Percentiles rank a stretch among this genome's conserved stretches.
These are phyloP conservation scores for Linnemannia zychae DNA, from an alignment of 192 early-diverging fungal species.

Conservation along the genomic window DNA sequence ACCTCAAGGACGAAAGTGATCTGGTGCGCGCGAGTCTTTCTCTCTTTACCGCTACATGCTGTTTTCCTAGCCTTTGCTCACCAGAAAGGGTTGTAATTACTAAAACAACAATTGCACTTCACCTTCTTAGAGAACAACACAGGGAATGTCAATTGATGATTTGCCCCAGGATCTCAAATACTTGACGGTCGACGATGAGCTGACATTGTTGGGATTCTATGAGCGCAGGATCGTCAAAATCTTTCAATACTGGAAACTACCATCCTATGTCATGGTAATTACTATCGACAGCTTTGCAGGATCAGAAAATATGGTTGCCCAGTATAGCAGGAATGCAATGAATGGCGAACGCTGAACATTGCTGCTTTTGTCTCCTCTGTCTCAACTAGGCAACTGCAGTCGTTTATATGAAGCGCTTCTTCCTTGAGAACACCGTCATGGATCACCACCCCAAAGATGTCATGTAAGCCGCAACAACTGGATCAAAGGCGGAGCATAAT, in stretches of 20 bases:
- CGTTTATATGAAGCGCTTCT: conserved; percentile 87
- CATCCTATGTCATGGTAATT: conserved; percentile 60
- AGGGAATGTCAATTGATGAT: conserved; percentile 25
- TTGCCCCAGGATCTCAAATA: conserved; percentile 55
- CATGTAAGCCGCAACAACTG: conserved; percentile 57
- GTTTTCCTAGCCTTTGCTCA: background rate
- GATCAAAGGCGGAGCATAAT: background rate
- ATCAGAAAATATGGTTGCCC: background rate
- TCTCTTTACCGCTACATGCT: background rate
- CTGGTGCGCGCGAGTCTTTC: conserved; percentile 1
- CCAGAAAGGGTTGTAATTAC: no score
- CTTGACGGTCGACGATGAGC: conserved; percentile 65
- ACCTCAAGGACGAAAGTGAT: conserved; percentile 69
- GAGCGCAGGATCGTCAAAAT: conserved; percentile 62
- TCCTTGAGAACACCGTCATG: conserved; percentile 82
- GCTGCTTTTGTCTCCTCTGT: background rate
- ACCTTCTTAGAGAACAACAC: conserved; percentile 18
- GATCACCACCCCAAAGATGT: conserved; percentile 86
- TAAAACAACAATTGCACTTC: no score
- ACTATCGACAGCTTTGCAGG: background rate
- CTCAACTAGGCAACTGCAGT: conserved; percentile 79
- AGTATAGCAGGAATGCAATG: background rate
- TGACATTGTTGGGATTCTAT: conserved; percentile 68
- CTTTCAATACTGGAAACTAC: conserved; percentile 58
- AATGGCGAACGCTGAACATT: background rate